phyloP scores from a whole-genome alignment of 2,329 filamentous ascomycete species.

The Sphaerostilbella broomeana region DNA sequence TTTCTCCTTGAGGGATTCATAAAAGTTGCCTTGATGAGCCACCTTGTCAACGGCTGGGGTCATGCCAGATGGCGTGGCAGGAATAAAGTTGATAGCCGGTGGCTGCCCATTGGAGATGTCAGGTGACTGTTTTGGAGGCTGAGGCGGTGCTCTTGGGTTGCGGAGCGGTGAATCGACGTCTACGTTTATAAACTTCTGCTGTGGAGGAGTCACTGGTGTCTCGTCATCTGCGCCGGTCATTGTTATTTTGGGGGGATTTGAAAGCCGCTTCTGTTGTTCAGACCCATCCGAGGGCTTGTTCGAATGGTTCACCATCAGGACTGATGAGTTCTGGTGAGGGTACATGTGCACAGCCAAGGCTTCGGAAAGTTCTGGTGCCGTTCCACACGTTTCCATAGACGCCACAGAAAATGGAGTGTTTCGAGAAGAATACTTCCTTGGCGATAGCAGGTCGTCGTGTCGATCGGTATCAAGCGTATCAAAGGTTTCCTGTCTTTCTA shows the following conservation, averaged over 20 bases:
- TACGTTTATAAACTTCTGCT: slow-evolving; percentile 41
- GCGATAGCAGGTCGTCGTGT: slow-evolving; percentile 48
- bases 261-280: slow-evolving; percentile 24
- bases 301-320: slow-evolving; percentile 54
- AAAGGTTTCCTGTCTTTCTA: slow-evolving; percentile 25
- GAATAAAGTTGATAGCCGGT: slow-evolving; percentile 51
- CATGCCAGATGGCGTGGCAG: slow-evolving; percentile 54
- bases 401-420: slow-evolving; percentile 57
- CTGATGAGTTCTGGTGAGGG: slow-evolving; percentile 57
- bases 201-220: slow-evolving; percentile 46
- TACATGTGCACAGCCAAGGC: slow-evolving; percentile 56
- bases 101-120: slow-evolving; percentile 30
- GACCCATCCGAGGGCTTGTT: slow-evolving; percentile 43
- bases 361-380: slow-evolving; percentile 57
- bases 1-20: slow-evolving; percentile 40
- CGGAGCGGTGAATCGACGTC: slow-evolving; percentile 56
- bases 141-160: slow-evolving; percentile 54
- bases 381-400: slow-evolving; percentile 55
- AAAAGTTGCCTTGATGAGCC: slow-evolving; percentile 47
- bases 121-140: slow-evolving; percentile 36
- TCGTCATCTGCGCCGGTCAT: slow-evolving; percentile 27
- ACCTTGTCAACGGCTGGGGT: slow-evolving; percentile 50
- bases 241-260: slow-evolving; percentile 31
- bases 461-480: slow-evolving; percentile 39
- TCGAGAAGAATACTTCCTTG: slow-evolving; percentile 46